These are phyloP conservation scores for Pichia pseudocactophila DNA, from an alignment of 805 yeast genomes.

Conservation along the genomic window DNA sequence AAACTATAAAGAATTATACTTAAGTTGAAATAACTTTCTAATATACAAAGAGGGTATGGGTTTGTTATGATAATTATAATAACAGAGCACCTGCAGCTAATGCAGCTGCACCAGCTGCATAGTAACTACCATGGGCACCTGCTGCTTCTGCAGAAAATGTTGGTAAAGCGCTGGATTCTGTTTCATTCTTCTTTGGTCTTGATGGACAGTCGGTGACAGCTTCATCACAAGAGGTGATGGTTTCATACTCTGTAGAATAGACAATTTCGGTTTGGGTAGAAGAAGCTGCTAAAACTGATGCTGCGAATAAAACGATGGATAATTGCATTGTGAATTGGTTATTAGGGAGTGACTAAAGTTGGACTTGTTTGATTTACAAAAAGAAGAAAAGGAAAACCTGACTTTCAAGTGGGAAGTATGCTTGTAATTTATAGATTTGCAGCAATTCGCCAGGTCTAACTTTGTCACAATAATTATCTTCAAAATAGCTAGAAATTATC, in stretches of 20 bases:
- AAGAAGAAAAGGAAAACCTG: conserved; percentile 2
- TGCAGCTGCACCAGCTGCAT: conserved; percentile 29
- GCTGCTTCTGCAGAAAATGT: conserved; percentile 13
- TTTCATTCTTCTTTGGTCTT: conserved; percentile 20
- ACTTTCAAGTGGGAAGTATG: not conserved
- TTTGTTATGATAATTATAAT: conserved; percentile 16
- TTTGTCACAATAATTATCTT: too few relatives aligned
- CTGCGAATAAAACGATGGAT: conserved; percentile 30
- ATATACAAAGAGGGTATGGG: not conserved
- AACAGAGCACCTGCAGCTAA: conserved; percentile 30
- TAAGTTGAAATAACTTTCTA: not conserved
- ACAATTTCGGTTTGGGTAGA: conserved; percentile 27
- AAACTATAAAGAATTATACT: too few relatives aligned
- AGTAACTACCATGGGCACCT: conserved; percentile 18
- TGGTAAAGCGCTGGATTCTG: conserved; percentile 26
- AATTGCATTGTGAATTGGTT: conserved; percentile 33
- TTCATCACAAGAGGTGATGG: conserved; percentile 32
- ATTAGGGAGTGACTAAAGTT: conserved; percentile 21
- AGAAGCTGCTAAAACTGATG: conserved; percentile 29
- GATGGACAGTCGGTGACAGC: conserved; percentile 29
- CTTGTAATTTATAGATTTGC: not conserved
- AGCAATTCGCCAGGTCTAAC: too few relatives aligned
- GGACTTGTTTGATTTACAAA: conserved; percentile 3
- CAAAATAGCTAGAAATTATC: not conserved
- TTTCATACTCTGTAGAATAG: conserved; percentile 30